Base-by-base conservation (phyloP, 371 early-diverging fungal species). In the Rhizopus sp. region DNA sequence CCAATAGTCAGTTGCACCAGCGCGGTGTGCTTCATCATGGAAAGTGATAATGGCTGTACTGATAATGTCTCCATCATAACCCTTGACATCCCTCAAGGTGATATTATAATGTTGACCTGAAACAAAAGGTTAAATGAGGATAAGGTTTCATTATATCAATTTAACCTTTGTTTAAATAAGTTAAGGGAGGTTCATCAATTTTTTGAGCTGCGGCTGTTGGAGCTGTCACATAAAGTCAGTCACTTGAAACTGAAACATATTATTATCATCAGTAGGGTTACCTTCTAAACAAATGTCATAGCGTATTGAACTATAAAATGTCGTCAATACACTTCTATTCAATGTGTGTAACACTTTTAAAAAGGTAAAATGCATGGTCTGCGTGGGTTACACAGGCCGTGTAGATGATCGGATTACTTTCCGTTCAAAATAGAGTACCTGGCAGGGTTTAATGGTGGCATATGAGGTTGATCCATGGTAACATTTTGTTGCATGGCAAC, bases 11-110 rank as follows among this genome's bases (percentile, higher is more conserved):
- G 77, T 69, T 3, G 90, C 87, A 32, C 84, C 70, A 33, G 72
- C 68, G 5, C 89, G 83, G 66, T 92, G 89, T 16, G 73, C 73
- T 7, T 81, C 84, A 34, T 92, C 92, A 60, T 89, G 88, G 63
- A 92, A 92, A 35, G 83, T 82, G 29, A 91, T 77, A 12, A 75
- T 72, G 33, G 89, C 55, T 2, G 84, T 84, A 13, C 84, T 85
- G 5, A 72, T 79, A 23, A 86, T 56, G 8, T 79, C 81, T 15
- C 73, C 80, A 50, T 82, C 80, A 49, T 55, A 70, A 32, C 59
- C 61, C 1, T 74, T 69, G 1, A 52, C 62, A 59, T 85, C 85
- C 50, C 66, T 64, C 39, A 85, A 42, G 13, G 55, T 51, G 29
- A 85, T 62, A 5, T 68, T 69, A 44, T 85, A 85, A 41, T 76